Conservation (phyloP, 1,284 basidiomycete species). For the Malassezia cuniculi region DNA sequence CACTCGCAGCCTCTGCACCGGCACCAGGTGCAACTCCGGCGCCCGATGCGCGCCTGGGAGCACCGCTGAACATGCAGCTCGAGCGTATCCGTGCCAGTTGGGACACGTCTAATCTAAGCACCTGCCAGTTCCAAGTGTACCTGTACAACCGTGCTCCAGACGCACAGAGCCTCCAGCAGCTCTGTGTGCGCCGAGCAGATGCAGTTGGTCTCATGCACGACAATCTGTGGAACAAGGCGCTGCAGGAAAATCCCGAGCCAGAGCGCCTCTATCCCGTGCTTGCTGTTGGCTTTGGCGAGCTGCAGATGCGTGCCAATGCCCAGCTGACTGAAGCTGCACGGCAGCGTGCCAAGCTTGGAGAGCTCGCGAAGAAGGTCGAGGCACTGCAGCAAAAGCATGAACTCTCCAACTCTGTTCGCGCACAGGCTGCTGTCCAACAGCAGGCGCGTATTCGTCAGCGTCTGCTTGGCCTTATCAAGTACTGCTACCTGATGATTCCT, state of each 20-base stretch:
- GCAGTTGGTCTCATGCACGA: slow-evolving; percentile 38
- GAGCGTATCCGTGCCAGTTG: slow-evolving; percentile 35
- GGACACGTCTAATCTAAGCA: slow-evolving; percentile 31
- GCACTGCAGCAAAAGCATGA: slow-evolving; percentile 31
- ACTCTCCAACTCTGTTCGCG: slow-evolving; percentile 27
- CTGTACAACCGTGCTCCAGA: slow-evolving; percentile 35
- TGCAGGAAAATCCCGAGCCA: slow-evolving; percentile 38
- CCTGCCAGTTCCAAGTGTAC: slow-evolving; percentile 36
- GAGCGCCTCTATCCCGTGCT: slow-evolving; percentile 36
- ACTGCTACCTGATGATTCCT: slow-evolving; percentile 26
- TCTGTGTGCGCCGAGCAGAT: slow-evolving; percentile 28
- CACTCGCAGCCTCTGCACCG: slow-evolving; percentile 5
- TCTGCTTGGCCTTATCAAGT: slow-evolving; percentile 21
- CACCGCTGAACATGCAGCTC: slow-evolving; percentile 21
- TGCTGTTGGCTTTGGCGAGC: slow-evolving; percentile 37
- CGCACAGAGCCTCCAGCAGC: slow-evolving; percentile 20
- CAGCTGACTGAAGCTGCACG: slow-evolving; percentile 27
- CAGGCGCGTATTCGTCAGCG: slow-evolving; percentile 37
- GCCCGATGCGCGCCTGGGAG: slow-evolving; percentile 31
- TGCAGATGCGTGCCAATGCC: slow-evolving; percentile 28
- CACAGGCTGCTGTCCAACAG: slow-evolving; percentile 20
- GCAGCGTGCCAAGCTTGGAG: slow-evolving; percentile 20
- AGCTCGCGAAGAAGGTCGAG: slow-evolving; percentile 17
- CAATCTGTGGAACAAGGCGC: slow-evolving; percentile 31
- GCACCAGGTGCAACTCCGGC: slow-evolving; percentile 4